A percentile compares a stretch with the other conserved stretches of the same genome.
phyloP scores from a whole-genome alignment of 83 land plant genomes.

The Isoetes engelmannii region DNA sequence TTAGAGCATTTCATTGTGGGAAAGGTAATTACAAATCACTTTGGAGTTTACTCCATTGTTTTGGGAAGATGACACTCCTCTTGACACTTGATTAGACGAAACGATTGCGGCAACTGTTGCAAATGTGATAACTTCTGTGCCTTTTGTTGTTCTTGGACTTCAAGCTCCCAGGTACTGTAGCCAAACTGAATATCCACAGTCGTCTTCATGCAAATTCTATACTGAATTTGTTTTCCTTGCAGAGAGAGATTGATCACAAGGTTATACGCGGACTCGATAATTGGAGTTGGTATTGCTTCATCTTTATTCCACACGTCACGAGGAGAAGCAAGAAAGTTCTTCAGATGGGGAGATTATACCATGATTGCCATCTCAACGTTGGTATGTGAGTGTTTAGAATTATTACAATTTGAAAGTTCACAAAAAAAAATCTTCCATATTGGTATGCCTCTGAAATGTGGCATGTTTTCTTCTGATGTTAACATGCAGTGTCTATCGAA shows the following conservation, averaged over 20 bases:
- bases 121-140: conserved; percentile 83
- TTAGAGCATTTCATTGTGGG: conserved; percentile 39
- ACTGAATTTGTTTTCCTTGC: conserved; percentile 15
- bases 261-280: conserved; percentile 76
- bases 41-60: background rate
- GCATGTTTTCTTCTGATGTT: background rate
- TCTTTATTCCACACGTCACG: conserved; percentile 77
- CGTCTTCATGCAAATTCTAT: background rate
- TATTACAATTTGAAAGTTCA: background rate
- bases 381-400: conserved; percentile 32
- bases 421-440: background rate
- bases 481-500: conserved; percentile 69
- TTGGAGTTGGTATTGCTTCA: conserved; percentile 90
- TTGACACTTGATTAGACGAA: conserved; percentile 40
- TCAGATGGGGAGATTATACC: conserved; percentile 86
- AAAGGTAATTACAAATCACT: conserved; percentile 25
- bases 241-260: conserved; percentile 52
- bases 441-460: background rate
- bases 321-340: conserved; percentile 55
- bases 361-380: conserved; percentile 87
- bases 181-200: background rate
- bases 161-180: conserved; percentile 65
- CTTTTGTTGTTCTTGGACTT: conserved; percentile 75
- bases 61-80: background rate
- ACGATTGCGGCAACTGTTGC: conserved; percentile 50